phyloP scores from a whole-genome alignment of 768 basidiomycete genomes.

The Trichaptum fuscoviolaceum region DNA sequence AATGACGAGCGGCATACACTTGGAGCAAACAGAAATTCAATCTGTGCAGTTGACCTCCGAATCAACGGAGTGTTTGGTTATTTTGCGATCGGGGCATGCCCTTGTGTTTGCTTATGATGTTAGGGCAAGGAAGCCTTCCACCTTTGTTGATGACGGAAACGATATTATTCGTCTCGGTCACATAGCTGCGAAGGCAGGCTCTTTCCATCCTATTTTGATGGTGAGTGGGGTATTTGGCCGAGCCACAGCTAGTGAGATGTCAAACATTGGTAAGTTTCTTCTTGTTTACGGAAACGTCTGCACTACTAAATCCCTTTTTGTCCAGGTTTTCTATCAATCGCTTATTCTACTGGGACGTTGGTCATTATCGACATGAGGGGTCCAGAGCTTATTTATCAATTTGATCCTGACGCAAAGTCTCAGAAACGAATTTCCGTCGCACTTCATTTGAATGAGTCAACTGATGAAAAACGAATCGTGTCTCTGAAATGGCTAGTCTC shows the following conservation, averaged over 20 bases:
- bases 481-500: slow-evolving; percentile 66
- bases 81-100: slow-evolving; percentile 51
- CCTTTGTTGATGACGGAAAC: neutral
- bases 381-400: slow-evolving; percentile 59
- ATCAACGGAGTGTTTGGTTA: slow-evolving; percentile 53
- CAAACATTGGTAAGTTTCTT: slow-evolving; percentile 60
- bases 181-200: neutral
- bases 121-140: neutral
- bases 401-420: slow-evolving; percentile 31
- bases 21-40: slow-evolving; percentile 32
- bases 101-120: slow-evolving; percentile 33
- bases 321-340: slow-evolving; percentile 72
- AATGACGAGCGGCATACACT: slow-evolving; percentile 19
- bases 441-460: slow-evolving; percentile 27
- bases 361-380: slow-evolving; percentile 70
- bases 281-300: neutral
- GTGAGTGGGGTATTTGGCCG: slow-evolving; percentile 43
- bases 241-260: slow-evolving; percentile 53
- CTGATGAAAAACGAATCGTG: slow-evolving; percentile 39
- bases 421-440: slow-evolving; percentile 34
- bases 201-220: slow-evolving; percentile 57
- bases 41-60: slow-evolving; percentile 47
- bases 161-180: neutral
- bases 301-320: slow-evolving; percentile 8
- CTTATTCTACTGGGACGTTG: slow-evolving; percentile 55